Evolutionary conservation across 139 green algal species (phyloP), one percentile per base, ranked within the genome.

Genomic region (Desmodesmus armatus): DNA sequence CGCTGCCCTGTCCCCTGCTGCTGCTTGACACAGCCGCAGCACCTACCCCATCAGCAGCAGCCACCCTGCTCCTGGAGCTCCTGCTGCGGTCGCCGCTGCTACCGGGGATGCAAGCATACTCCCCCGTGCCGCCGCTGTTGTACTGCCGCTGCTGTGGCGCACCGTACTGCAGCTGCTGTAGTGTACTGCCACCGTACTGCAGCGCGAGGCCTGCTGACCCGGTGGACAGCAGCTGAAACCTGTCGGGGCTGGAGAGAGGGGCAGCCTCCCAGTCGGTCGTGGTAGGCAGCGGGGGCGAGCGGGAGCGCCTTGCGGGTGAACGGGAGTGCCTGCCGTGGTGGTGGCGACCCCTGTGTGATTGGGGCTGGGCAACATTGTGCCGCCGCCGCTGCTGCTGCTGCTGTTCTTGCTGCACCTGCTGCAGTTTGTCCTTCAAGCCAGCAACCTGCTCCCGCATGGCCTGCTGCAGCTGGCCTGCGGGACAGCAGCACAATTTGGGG

Each of bases 361-460:
- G n/a, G n/a, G n/a, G n/a, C n/a, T n/a, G n/a, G n/a, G n/a, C n/a
- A n/a, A n/a, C 29, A 31, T 31, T 72, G 40, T 40, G 67, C 63
- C 19, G 29, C 31, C 6, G 55, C 29, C 17, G 11, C 76, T 40
- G 37, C 76, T 25, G 41, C 31, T 67, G 49, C 73, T 67, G 73
- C n/a, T 33, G 31, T 47, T 2, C 76, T 43, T 55, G 80, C 70
- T 80, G 51, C 21, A 69, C 80, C 37, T 80, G 47, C 66, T 79
- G 31, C 47, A 86, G 69, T 37, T 80, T 80, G 15, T 60, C 27
- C n/a, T 86, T 86, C 39, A 86, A 73, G 66, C 35, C 58, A 2
- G 67, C 35, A 11, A 86, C 80, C 37, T 86, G 80, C 2, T 74
- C 31, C 51, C 80, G 67, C 80, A 86, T 86, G 49, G n/a, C 51